Evolutionary conservation across 139 green algal genomes (phyloP).

Genomic region (Micractinium sp.): DNA sequence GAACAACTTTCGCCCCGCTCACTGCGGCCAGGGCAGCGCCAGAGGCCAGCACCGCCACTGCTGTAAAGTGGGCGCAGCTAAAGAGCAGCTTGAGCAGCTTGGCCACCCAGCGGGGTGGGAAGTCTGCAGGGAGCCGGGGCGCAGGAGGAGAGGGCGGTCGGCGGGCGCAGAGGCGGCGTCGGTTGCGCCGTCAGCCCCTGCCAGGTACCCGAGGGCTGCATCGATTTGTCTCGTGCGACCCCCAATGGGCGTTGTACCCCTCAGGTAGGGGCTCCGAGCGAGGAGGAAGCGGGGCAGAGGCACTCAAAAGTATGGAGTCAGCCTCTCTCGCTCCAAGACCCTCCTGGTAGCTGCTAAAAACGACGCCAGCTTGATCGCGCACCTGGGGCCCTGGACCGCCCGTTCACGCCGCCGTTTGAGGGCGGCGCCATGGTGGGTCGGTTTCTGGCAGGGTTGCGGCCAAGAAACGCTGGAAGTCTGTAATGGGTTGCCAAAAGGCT

Average conservation of each 20-base stretch:
- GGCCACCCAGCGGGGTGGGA: slow-evolving; percentile 13
- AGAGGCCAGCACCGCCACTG: neutral
- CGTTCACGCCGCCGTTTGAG: neutral
- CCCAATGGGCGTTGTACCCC: neutral
- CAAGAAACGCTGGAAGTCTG: neutral
- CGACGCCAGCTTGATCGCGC: neutral
- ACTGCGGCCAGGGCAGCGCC: neutral
- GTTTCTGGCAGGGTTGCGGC: neutral
- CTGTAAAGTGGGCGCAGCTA: neutral
- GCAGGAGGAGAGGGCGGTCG: neutral
- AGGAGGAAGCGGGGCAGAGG: too few species aligned
- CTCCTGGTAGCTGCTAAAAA: neutral
- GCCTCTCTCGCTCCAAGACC: too few species aligned
- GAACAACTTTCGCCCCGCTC: neutral
- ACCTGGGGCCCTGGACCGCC: neutral
- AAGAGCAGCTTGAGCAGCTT: neutral
- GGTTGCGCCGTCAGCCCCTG: neutral
- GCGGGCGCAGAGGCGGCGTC: too few species aligned
- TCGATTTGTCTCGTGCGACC: neutral
- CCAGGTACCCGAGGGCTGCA: too few species aligned
- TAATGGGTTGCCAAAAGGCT: neutral
- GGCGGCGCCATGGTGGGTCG: neutral
- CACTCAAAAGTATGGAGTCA: too few species aligned
- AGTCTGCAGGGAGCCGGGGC: neutral
- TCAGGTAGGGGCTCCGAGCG: neutral